Evolutionary conservation across 1,284 basidiomycete genomes (phyloP).

Genomic region (Tilletia walkeri): DNA sequence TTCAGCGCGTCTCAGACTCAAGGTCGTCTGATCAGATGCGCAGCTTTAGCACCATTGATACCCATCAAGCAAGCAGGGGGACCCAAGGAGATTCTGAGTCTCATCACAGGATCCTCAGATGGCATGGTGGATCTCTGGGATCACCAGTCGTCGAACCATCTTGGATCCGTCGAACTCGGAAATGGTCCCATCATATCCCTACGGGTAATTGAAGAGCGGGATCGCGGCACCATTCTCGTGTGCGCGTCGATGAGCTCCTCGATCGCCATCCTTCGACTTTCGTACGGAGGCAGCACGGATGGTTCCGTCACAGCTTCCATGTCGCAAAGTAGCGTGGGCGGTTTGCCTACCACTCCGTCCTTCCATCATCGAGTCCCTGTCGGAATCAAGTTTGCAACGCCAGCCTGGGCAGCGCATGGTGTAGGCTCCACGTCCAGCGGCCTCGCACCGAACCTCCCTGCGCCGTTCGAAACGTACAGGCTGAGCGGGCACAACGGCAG

Average conservation of each 20-base stretch:
- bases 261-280: constrained; percentile 3
- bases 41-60: background rate
- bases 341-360: background rate
- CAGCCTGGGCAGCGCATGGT: background rate
- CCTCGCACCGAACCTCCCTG: background rate
- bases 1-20: constrained; percentile 2
- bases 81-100: background rate
- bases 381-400: constrained; percentile 13
- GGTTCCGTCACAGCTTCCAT: background rate
- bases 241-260: background rate
- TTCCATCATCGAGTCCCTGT: background rate
- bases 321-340: constrained; percentile 11
- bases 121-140: constrained; percentile 12
- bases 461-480: constrained; percentile 8
- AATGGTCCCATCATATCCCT: background rate
- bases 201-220: constrained; percentile 6
- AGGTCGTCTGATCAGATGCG: constrained; percentile 5
- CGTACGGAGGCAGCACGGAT: background rate
- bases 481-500: constrained; percentile 16
- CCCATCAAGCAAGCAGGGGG: background rate
- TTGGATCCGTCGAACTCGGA: constrained; percentile 1
- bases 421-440: background rate
- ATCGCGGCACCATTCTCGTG: background rate
- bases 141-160: background rate
- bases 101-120: constrained; percentile 6